Evolutionary conservation across 768 basidiomycete genomes (phyloP).

Genomic region (Lactifluus echinatus): DNA sequence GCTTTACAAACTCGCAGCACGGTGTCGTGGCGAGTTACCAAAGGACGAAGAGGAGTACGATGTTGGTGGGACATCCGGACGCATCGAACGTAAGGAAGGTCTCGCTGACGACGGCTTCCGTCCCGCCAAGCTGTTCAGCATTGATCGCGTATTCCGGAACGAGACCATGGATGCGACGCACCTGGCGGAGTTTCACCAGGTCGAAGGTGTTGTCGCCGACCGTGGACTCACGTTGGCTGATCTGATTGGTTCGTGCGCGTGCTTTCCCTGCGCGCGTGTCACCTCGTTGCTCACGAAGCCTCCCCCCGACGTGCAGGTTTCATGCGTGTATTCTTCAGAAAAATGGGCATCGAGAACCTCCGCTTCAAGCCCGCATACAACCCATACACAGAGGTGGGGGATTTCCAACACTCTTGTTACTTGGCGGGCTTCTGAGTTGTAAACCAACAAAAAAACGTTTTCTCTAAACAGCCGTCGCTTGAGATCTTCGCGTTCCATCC

Average conservation of each 20-base stretch:
- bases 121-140: conserved; percentile 91
- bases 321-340: conserved; percentile 97
- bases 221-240: conserved; percentile 87
- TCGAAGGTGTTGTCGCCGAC: conserved; percentile 99
- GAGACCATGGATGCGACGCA: conserved; percentile 99
- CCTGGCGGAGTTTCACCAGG: conserved; percentile 98
- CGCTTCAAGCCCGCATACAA: conserved; percentile 99
- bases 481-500: conserved; percentile 99
- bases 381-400: conserved; percentile 89
- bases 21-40: conserved; percentile 53
- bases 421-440: conserved; percentile 8
- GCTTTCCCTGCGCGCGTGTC: background rate
- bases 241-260: conserved; percentile 62
- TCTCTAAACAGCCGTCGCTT: conserved; percentile 68
- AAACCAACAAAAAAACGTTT: background rate
- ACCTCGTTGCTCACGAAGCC: background rate
- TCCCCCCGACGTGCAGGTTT: conserved; percentile 50
- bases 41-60: conserved; percentile 29
- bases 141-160: conserved; percentile 97
- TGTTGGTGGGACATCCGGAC: conserved; percentile 29
- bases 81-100: conserved; percentile 29
- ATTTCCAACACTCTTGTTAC: too few relatives aligned
- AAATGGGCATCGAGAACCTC: conserved; percentile 92
- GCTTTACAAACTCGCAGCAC: conserved; percentile 89
- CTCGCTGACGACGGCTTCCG: conserved; percentile 64